Conservation (phyloP, 768 basidiomycete species). For the Coprinopsis marcescibilis region DNA sequence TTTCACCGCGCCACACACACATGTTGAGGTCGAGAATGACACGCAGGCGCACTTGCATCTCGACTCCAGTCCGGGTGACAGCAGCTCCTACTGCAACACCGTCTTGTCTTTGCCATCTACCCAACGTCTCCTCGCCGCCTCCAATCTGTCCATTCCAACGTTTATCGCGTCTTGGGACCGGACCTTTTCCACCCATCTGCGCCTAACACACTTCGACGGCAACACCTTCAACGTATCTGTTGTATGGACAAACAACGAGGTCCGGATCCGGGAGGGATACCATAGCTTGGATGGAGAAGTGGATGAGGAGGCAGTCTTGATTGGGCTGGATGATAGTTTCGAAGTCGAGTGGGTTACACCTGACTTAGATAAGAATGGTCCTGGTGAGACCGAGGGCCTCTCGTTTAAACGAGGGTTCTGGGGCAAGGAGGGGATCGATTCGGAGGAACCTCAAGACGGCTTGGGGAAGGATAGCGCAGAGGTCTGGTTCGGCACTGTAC, state of each 20-base stretch:
- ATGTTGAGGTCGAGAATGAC: background rate
- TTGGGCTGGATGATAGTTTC: constrained; percentile 30
- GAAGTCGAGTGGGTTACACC: constrained; percentile 33
- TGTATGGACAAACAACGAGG: constrained; percentile 31
- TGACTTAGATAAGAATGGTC: constrained; percentile 9
- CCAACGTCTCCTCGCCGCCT: constrained; percentile 24
- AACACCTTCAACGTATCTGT: constrained; percentile 34
- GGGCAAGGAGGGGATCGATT: constrained; percentile 20
- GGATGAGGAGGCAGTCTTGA: constrained; percentile 26
- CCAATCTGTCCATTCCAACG: constrained; percentile 24
- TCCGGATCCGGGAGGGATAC: constrained; percentile 22
- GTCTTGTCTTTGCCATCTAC: constrained; percentile 21
- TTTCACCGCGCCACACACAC: background rate
- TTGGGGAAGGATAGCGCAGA: background rate
- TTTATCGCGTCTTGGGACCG: constrained; percentile 29
- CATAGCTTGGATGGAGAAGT: constrained; percentile 4
- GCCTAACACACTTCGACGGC: constrained; percentile 30
- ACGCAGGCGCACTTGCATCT: background rate
- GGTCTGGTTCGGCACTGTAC: background rate
- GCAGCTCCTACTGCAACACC: background rate
- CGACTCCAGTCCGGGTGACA: background rate
- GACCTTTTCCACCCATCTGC: constrained; percentile 31
- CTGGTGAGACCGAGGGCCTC: constrained; percentile 25
- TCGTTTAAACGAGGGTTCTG: constrained; percentile 36
- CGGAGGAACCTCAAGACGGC: background rate